Base-by-base conservation (phyloP, 495 filamentous ascomycete genomes). In the Aspergillus biplanus region DNA sequence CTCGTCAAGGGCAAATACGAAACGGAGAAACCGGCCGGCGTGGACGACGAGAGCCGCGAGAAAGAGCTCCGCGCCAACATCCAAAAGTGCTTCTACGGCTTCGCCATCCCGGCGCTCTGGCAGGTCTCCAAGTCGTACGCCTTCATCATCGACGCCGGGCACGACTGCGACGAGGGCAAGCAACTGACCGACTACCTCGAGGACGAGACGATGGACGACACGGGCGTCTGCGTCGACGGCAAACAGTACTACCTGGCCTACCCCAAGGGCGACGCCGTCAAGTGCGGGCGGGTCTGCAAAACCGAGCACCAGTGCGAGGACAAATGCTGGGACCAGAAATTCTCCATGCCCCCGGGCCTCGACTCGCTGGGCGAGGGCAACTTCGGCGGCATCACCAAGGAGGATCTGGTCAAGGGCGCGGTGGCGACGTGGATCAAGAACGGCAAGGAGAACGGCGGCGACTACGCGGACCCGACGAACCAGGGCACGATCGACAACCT, bases 61-160 rank as follows among this genome's bases (percentile, higher is more conserved):
- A 33, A 42, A 7, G 15, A 48, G 7, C 18, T 48, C 15, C 39
- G 21, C 31, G 35, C 16, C 44, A 61, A 47, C 58, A 58, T 69
- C 39, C 11, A 27, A 33, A 76, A 71, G 63, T 42, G 58, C 37
- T 67, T 77, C 57, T 75, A 56, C 62, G 73, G 57, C 47, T 77
- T 59, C 61, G 33, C 66, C 35, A 77, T 77, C 55, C 73, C 75
- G 0, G 56, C 63, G 12, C 42, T 73, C 1, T 78, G 74, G 75
- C 46, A 59, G 52, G 7, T 31, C 7, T 68, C 75, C 9, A 44
- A 58, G 2, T 46, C 58, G 3, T 63, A 66, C 54, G 50, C 71
- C 42, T 78, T 77, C 53, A 56, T 77, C 58, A 39, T 75, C 15
- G 74, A 75, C 69, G 68, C 75, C 0, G 74, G 73, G 44, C 47